These are phyloP conservation scores for Fusarium solani-melongenae DNA, from an alignment of 2,329 filamentous ascomycete genomes.

Conservation along the genomic window DNA sequence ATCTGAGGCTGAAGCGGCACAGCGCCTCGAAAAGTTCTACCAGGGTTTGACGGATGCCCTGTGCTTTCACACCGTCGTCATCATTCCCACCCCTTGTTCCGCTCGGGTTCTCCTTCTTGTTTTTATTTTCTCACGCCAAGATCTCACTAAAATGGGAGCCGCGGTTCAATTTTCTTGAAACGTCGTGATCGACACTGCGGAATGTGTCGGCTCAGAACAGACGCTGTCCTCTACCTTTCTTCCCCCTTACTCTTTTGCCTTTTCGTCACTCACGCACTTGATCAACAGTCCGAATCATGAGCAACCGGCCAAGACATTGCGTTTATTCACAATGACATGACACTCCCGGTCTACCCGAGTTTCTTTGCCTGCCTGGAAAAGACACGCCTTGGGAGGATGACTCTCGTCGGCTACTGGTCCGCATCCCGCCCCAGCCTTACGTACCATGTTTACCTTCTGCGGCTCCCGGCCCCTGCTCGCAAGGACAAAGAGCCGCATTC, in stretches of 20 bases:
- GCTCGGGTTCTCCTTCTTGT: background rate
- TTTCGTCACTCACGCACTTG: background rate
- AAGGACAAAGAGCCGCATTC: constrained; percentile 33
- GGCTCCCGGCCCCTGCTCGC: background rate
- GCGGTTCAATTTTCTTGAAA: background rate
- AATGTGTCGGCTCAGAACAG: background rate
- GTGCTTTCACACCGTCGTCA: background rate
- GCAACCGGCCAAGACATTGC: background rate
- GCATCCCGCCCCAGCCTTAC: background rate
- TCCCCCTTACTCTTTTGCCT: background rate
- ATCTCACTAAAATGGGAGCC: background rate
- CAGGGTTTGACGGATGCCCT: background rate
- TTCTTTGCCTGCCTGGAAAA: background rate
- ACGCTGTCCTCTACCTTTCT: background rate
- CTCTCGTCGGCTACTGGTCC: background rate
- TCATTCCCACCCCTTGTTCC: background rate
- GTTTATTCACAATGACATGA: background rate
- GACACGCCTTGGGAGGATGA: background rate
- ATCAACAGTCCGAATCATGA: background rate
- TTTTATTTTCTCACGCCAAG: background rate
- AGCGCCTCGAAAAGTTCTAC: background rate
- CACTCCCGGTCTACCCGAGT: background rate
- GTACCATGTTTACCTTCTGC: background rate
- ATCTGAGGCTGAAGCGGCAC: background rate
- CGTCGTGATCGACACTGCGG: background rate